Conservation (phyloP, 75 land plant species). For the Sequoia sempervirens region DNA sequence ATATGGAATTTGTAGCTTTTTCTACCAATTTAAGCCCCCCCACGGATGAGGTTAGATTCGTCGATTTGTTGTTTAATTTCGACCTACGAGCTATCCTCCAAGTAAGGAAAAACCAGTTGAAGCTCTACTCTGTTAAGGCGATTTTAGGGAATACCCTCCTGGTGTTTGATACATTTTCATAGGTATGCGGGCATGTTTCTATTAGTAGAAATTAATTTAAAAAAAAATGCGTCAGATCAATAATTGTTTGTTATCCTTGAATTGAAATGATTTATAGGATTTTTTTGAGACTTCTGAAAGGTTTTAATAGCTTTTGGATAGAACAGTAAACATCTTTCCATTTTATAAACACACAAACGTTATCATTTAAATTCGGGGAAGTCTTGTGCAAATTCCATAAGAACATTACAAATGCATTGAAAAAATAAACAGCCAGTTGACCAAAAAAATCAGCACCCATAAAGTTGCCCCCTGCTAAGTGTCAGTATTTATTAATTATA, state of each 20-base stretch:
- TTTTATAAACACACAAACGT: neutral
- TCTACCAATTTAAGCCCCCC: neutral
- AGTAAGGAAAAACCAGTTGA: neutral
- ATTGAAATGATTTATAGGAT: neutral
- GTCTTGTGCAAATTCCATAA: neutral
- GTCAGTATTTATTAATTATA: neutral
- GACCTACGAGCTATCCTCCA: neutral
- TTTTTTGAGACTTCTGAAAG: neutral
- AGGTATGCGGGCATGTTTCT: neutral
- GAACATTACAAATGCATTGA: neutral
- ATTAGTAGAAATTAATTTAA: neutral
- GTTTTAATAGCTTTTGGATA: neutral
- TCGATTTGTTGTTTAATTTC: neutral
- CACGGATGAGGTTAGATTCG: neutral
- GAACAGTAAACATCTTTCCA: neutral
- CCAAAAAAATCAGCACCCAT: neutral
- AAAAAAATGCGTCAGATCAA: neutral
- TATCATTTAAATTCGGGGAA: neutral
- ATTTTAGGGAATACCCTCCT: neutral
- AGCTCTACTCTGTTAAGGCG: neutral
- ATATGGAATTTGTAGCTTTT: neutral
- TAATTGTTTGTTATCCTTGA: neutral
- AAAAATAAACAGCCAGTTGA: neutral
- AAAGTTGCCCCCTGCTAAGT: neutral
- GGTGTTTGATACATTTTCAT: neutral